A percentile compares a stretch with the other conserved stretches of the same genome.
Evolutionary conservation across 192 early-diverging fungal species (phyloP).

Genomic region (Linnemannia elongata): DNA sequence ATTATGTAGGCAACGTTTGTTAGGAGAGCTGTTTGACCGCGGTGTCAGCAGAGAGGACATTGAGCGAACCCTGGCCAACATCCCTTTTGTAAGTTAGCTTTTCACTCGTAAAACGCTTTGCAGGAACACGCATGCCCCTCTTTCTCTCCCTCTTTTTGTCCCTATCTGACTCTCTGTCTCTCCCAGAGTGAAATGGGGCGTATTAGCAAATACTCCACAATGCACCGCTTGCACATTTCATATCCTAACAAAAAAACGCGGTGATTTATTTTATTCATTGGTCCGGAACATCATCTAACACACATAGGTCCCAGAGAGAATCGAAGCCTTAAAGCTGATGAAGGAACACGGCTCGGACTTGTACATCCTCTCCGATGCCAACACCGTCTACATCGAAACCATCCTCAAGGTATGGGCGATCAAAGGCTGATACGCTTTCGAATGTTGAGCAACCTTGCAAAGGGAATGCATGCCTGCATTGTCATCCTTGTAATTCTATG

Average conservation of each 20-base stretch:
- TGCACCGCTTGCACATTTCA: neutral
- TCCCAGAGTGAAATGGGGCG: neutral
- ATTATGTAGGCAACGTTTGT: slow-evolving; percentile 20
- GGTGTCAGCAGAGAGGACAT: slow-evolving; percentile 25
- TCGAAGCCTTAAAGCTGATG: slow-evolving; percentile 59
- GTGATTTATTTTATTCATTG: neutral
- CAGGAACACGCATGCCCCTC: neutral
- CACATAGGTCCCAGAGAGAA: slow-evolving; percentile 59
- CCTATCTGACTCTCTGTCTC: neutral
- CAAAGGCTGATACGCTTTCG: neutral
- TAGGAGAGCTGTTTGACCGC: slow-evolving; percentile 27
- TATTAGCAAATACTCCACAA: neutral
- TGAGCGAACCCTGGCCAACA: slow-evolving; percentile 18
- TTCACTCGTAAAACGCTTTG: too few relatives aligned
- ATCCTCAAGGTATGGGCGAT: slow-evolving; percentile 63
- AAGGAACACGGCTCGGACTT: slow-evolving; percentile 61
- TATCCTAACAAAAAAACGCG: neutral
- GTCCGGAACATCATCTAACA: neutral
- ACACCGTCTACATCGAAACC: slow-evolving; percentile 70
- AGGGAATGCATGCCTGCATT: neutral
- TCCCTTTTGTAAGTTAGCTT: slow-evolving; percentile 36
- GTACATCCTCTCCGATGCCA: slow-evolving; percentile 74
- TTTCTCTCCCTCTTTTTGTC: neutral
- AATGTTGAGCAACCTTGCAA: neutral
- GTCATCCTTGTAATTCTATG: slow-evolving; percentile 60